A percentile compares a stretch with the other conserved stretches of the same genome.
Conservation (phyloP, 306 rosid species). For the Astragalus glycyphyllos region DNA sequence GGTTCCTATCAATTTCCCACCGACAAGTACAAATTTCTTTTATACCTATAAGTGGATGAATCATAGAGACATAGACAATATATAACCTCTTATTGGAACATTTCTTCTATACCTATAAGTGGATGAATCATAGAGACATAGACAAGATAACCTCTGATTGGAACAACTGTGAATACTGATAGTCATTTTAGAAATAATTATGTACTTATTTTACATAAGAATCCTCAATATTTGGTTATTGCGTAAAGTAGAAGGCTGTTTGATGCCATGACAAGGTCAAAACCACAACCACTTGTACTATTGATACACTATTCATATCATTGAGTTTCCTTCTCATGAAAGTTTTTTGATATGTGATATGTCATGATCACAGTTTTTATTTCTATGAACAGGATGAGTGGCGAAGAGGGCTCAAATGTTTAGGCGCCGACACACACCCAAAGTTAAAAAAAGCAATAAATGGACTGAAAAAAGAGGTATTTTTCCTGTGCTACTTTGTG, state of each 20-base stretch:
- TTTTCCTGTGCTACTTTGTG: slow-evolving; percentile 3
- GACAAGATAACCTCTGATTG: slow-evolving; percentile 3
- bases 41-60: neutral
- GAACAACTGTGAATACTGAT: slow-evolving; percentile 1
- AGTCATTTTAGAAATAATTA: slow-evolving; percentile 19
- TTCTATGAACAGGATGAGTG: slow-evolving; percentile 66
- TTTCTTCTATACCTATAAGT: neutral
- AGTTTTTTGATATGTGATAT: slow-evolving; percentile 7
- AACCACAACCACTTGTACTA: slow-evolving; percentile 19
- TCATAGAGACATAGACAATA: neutral
- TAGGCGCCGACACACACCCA: slow-evolving; percentile 52
- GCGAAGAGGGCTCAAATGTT: slow-evolving; percentile 65
- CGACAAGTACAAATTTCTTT: neutral
- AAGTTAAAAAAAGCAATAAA: slow-evolving; percentile 60
- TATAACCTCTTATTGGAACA: neutral
- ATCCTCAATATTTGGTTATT: neutral
- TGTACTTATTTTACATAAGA: slow-evolving; percentile 10
- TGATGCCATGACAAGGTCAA: slow-evolving; percentile 9
- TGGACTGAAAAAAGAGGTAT: slow-evolving; percentile 66
- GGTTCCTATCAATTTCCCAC: neutral
- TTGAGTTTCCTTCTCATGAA: slow-evolving; percentile 29
- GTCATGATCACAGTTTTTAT: slow-evolving; percentile 18
- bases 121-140: neutral
- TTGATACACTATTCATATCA: slow-evolving; percentile 21
- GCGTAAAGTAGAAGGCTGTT: slow-evolving; percentile 5